phyloP scores from a whole-genome alignment of 805 yeast genomes.

The Ogataea populi-albae region DNA sequence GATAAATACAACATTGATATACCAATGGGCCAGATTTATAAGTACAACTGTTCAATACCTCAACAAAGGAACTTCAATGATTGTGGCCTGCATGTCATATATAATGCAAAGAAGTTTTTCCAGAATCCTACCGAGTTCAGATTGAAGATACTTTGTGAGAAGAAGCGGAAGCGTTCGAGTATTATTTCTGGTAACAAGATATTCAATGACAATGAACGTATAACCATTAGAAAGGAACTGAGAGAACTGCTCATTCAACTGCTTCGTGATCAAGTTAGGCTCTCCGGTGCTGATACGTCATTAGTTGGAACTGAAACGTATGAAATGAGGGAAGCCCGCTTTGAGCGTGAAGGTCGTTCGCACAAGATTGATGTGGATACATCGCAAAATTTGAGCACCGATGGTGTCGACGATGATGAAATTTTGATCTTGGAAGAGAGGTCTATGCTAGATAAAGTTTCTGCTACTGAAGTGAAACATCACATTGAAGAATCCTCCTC shows the following conservation, averaged over 20 bases:
- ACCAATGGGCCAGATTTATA: constrained; percentile 41
- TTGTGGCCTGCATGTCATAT: constrained; percentile 90
- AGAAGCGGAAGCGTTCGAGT: constrained; percentile 12
- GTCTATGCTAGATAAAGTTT: no score
- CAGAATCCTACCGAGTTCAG: constrained; percentile 44
- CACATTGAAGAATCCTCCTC: no score
- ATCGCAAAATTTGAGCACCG: background rate
- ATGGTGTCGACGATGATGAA: constrained; percentile 3
- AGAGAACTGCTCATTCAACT: constrained; percentile 25
- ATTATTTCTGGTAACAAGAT: constrained; percentile 15
- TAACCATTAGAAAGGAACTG: constrained; percentile 22
- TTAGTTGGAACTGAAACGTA: constrained; percentile 26
- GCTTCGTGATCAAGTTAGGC: constrained; percentile 27
- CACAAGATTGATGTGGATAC: background rate
- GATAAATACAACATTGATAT: constrained; percentile 56
- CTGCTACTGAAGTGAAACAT: no score
- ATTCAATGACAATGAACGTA: constrained; percentile 28
- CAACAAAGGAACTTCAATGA: constrained; percentile 86
- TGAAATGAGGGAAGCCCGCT: constrained; percentile 1
- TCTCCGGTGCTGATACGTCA: constrained; percentile 22
- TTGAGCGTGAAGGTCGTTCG: background rate
- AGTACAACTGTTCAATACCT: constrained; percentile 51
- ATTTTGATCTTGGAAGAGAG: constrained; percentile 1
- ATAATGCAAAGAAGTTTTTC: constrained; percentile 61
- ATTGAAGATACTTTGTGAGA: constrained; percentile 17